A percentile compares a stretch with the other conserved stretches of the same genome.
These are phyloP conservation scores for Euptelea pleiosperma DNA, from an alignment of 164 flowering plant genomes.

Conservation along the genomic window DNA sequence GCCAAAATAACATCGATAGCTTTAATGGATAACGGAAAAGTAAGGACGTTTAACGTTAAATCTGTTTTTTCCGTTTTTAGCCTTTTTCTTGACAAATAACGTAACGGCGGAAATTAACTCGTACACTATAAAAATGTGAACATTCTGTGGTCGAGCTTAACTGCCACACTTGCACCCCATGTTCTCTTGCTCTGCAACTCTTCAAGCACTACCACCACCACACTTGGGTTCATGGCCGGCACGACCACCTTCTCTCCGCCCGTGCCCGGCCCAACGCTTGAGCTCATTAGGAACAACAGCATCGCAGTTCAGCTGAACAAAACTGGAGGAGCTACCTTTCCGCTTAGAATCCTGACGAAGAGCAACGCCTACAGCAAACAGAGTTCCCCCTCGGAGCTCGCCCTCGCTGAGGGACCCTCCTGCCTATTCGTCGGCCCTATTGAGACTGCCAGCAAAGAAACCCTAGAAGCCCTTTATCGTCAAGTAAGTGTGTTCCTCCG, in stretches of 20 bases:
- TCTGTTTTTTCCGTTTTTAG: too few species aligned
- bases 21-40: too few species aligned
- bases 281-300: slow-evolving; percentile 21
- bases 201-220: not conserved
- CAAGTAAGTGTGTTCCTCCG: slow-evolving; percentile 37
- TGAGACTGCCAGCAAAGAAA: slow-evolving; percentile 81
- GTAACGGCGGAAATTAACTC: too few species aligned
- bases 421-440: slow-evolving; percentile 87
- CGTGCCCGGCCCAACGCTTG: slow-evolving; percentile 32
- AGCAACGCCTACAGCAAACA: slow-evolving; percentile 15
- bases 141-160: too few species aligned
- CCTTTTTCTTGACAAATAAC: too few species aligned
- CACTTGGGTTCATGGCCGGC: slow-evolving; percentile 43
- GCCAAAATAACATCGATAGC: too few species aligned
- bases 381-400: slow-evolving; percentile 13
- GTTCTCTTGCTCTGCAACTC: too few species aligned
- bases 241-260: slow-evolving; percentile 38
- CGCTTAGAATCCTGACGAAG: slow-evolving; percentile 34
- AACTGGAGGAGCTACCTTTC: slow-evolving; percentile 31
- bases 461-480: slow-evolving; percentile 84
- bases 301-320: slow-evolving; percentile 12
- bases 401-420: slow-evolving; percentile 67
- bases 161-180: too few species aligned
- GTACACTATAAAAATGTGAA: too few species aligned
- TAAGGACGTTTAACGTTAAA: too few species aligned